A percentile compares a stretch with the other conserved stretches of the same genome.
These are phyloP conservation scores for Pyropia haitanensis DNA, from an alignment of 23 red algal genomes.

Conservation along the genomic window DNA sequence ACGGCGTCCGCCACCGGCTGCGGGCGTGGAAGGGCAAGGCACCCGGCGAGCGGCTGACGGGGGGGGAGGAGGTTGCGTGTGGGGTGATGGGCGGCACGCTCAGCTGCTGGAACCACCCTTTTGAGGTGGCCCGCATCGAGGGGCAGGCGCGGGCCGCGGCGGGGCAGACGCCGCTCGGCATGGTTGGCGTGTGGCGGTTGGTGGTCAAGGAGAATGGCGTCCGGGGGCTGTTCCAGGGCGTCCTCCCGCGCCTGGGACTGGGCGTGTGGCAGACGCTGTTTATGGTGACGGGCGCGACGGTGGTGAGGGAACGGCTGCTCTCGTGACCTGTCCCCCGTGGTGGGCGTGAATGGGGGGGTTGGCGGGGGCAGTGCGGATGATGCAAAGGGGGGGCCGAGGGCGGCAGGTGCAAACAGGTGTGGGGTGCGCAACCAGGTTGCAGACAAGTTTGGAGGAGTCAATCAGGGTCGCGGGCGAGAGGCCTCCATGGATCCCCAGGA, in stretches of 20 bases:
- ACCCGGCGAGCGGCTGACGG: conserved; percentile 34
- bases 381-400: too few relatives aligned
- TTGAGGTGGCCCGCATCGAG: conserved; percentile 92
- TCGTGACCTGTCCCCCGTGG: too few relatives aligned
- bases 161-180: conserved; percentile 23
- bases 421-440: too few relatives aligned
- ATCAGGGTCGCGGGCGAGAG: too few relatives aligned
- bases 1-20: conserved; percentile 48
- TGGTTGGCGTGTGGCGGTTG: conserved; percentile 34
- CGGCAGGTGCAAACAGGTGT: too few relatives aligned
- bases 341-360: too few relatives aligned
- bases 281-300: conserved; percentile 30
- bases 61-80: conserved; percentile 41
- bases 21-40: conserved; percentile 22
- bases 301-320: too few relatives aligned
- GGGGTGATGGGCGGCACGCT: conserved; percentile 44
- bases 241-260: conserved; percentile 54
- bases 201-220: conserved; percentile 49
- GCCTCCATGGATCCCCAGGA: too few relatives aligned
- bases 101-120: conserved; percentile 86
- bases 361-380: too few relatives aligned
- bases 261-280: conserved; percentile 78
- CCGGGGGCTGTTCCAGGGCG: conserved; percentile 54
- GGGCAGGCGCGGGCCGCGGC: conserved; percentile 69
- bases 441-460: too few relatives aligned